Base-by-base conservation (phyloP, 495 filamentous ascomycete genomes). In the Glarea lozoyensis region DNA sequence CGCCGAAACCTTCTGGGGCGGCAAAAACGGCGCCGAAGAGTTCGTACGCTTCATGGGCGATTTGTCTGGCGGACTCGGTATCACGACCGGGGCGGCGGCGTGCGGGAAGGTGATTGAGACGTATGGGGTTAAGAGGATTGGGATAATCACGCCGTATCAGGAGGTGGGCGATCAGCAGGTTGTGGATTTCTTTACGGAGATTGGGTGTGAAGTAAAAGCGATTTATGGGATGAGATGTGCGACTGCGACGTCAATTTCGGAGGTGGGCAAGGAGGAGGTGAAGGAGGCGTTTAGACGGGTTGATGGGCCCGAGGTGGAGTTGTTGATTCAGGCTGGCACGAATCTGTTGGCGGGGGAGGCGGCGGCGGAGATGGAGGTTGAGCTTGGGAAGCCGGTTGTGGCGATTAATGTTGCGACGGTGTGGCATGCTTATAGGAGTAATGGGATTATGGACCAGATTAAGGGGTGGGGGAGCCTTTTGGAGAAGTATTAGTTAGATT, bases 181-280 rank as follows among this genome's bases (percentile, higher is more conserved):
- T 32, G 43, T 45, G 33, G 43, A 45, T 32, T 45, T 45, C 43
- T 45, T 45, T 21, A 36, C 30, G 13, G 34, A 45, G n/a, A 45
- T 45, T 30, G 33, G 43, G 13, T 45, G 43, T 45, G 23, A 30
- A 10, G 43, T 45, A 1, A 15, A 2, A 9, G 31, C 30, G n/a
- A 45, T 38, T 18, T 4, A 29, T 10, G 43, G 43, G 21, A 25
- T 45, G 10, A 45, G 39, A 22, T 45, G 43, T 45, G 33, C 17
- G 22, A 19, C 9, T 43, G 40, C 43, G 4, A 45, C 43, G 34
- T 30, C 32, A 18, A 45, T 45, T 32, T 12, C 33, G 17, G n/a
- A 25, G 11, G 43, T 45, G 10, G 39, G 12, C 6, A 4, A 11
- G 31, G 31, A 34, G 31, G 31, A 7, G 17, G n/a, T 34, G 31